Evolutionary conservation across 2,329 filamentous ascomycete genomes (phyloP).

Genomic region (Cladosporium sp.): DNA sequence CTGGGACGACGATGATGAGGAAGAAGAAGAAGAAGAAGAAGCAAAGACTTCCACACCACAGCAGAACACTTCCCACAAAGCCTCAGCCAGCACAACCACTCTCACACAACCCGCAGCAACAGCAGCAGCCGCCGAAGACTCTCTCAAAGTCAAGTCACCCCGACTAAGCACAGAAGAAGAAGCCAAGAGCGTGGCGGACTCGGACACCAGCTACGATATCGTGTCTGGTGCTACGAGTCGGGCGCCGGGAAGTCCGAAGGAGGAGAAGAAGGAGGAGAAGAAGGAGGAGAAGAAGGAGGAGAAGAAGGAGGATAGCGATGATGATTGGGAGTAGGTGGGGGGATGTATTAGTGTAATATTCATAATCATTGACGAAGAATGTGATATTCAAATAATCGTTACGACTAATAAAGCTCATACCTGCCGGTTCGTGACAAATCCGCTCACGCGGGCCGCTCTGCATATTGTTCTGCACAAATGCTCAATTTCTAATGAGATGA

Average conservation of each 20-base stretch:
- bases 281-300: constrained; percentile 52
- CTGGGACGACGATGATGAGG: constrained; percentile 75
- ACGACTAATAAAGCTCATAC: not conserved
- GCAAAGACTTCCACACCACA: constrained; percentile 41
- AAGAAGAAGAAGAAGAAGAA: constrained; percentile 39
- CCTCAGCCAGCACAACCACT: constrained; percentile 32
- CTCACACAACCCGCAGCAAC: constrained; percentile 27
- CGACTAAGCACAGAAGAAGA: constrained; percentile 76
- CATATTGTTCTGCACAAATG: not conserved
- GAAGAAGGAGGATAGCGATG: constrained; percentile 35
- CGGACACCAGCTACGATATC: constrained; percentile 93
- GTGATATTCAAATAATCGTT: not conserved
- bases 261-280: constrained; percentile 47
- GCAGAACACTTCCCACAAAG: constrained; percentile 27
- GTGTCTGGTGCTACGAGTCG: constrained; percentile 75
- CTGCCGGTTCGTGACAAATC: not conserved
- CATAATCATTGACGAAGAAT: not conserved
- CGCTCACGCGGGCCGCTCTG: not conserved
- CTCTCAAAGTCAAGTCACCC: constrained; percentile 49
- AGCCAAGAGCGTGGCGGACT: constrained; percentile 80
- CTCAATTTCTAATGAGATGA: not conserved
- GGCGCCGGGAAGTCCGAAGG: constrained; percentile 66
- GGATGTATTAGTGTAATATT: not conserved
- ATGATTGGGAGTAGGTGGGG: constrained; percentile 41
- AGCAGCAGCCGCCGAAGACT: constrained; percentile 16